Conservation (phyloP, 2,329 filamentous ascomycete genomes). For the Cryoendolithus antarcticus region DNA sequence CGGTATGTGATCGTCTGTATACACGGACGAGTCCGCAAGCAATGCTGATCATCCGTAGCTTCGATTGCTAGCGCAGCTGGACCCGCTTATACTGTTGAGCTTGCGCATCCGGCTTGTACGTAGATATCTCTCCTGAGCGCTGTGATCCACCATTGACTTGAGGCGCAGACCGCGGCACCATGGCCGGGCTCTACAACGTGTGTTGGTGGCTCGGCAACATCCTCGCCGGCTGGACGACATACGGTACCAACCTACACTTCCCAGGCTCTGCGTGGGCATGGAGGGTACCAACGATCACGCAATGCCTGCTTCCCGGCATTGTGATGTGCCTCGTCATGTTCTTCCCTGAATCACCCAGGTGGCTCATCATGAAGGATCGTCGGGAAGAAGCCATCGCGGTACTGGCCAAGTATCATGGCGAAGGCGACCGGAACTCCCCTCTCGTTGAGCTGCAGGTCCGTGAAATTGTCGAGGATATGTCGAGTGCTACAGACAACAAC, state of each 20-base stretch:
- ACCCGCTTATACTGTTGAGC: constrained; percentile 49
- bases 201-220: constrained; percentile 38
- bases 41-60: background rate
- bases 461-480: constrained; percentile 20
- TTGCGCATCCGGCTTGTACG: constrained; percentile 43
- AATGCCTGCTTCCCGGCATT: constrained; percentile 17
- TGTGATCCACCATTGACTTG: too few relatives aligned
- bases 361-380: constrained; percentile 44
- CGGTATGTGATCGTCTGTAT: constrained; percentile 24
- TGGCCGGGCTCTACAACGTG: constrained; percentile 45
- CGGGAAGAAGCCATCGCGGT: constrained; percentile 44
- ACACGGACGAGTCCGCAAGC: background rate
- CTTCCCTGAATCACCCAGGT: constrained; percentile 45
- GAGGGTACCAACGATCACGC: constrained; percentile 26
- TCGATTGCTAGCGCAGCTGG: constrained; percentile 45
- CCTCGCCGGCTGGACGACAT: constrained; percentile 40
- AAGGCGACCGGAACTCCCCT: constrained; percentile 28
- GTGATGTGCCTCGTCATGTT: constrained; percentile 35
- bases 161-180: constrained; percentile 37
- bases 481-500: constrained; percentile 6
- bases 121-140: too few relatives aligned
- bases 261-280: constrained; percentile 27
- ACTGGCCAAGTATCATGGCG: constrained; percentile 47
- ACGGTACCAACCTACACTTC: constrained; percentile 17
- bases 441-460: constrained; percentile 24